Evolutionary conservation across 129 eudicot species (phyloP).

Genomic region (Escallonia rubra): DNA sequence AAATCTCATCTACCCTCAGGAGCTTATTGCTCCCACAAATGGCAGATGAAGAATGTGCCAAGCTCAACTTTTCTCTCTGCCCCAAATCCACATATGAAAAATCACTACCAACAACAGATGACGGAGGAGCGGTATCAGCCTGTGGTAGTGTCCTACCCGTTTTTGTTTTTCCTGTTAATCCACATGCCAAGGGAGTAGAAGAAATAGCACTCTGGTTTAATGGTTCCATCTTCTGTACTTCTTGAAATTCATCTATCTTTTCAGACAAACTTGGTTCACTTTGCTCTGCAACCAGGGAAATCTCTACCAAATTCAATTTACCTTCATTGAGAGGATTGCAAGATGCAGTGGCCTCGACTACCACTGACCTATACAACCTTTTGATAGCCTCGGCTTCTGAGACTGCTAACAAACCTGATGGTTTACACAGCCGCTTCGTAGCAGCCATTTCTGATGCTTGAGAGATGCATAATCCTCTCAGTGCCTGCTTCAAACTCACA

Average conservation of each 20-base stretch:
- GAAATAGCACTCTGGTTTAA: constrained; percentile 11
- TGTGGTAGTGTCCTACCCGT: not conserved
- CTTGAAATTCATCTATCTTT: constrained; percentile 15
- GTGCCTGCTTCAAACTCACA: constrained; percentile 77
- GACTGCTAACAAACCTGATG: constrained; percentile 26
- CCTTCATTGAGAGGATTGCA: constrained; percentile 19
- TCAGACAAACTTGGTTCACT: constrained; percentile 18
- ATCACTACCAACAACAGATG: constrained; percentile 8
- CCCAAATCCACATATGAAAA: constrained; percentile 14
- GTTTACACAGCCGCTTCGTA: constrained; percentile 51
- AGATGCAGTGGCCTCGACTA: constrained; percentile 33
- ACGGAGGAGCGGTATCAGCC: constrained; percentile 14
- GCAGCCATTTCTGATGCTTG: constrained; percentile 97
- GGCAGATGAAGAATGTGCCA: constrained; percentile 32
- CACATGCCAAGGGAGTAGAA: constrained; percentile 1
- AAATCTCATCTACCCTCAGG: constrained; percentile 37
- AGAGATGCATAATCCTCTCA: constrained; percentile 85
- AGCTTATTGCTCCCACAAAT: constrained; percentile 34
- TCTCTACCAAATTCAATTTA: constrained; percentile 34
- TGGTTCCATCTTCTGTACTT: constrained; percentile 5
- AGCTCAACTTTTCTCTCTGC: constrained; percentile 27
- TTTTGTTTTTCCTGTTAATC: not conserved
- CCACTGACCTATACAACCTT: constrained; percentile 42
- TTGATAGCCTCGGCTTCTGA: constrained; percentile 38
- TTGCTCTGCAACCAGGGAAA: constrained; percentile 51